Base-by-base conservation (phyloP, 1,284 basidiomycete species). In the Leccinum ambiguum region DNA sequence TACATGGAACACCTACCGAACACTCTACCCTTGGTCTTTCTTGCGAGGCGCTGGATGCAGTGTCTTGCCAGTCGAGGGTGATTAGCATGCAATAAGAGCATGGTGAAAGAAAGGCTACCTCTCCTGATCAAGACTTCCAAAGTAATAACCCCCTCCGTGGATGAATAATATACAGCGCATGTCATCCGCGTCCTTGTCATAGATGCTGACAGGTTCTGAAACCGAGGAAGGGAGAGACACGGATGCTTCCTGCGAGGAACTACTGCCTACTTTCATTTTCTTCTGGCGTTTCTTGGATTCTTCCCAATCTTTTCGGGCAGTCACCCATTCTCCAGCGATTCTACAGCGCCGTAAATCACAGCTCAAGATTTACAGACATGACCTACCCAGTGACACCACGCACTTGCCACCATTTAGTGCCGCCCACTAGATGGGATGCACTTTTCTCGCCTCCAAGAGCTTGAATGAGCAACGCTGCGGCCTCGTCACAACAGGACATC, bases 361-460 rank as follows among this genome's bases (percentile, higher is more conserved):
- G 63, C 13, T 43, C 36, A 58, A 30, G 63, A 23, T 65, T 50
- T 1, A 23, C 8, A 43, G 26, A 13, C 13, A 3, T 41, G 30
- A 62, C 71, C 63, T 70, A 94, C 91, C 84, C 94, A 73, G 81
- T 79, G 65, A 87, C 76, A n/a, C 90, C 89, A 43, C 94, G 87
- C 18, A 95, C 91, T 76, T 96, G 96, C 97, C 96, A 98, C 96
- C 97, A 98, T 73, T 95, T 95, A 7, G 88, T 88, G 2, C 96
- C 97, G 16, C 96, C 96, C 2, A 96, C 89, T 30, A 96, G 75
- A 63, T 84, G 85, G 69, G 87, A 86, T 9, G 92, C 86, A 62
- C 83, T 80, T 39, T 91, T 90, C 68, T 92, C 86, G 9, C 96
- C 94, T 1, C 97, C 96, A 11, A 99, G 82, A 2, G 89, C 94